Base-by-base conservation (phyloP, 306 rosid species). In the Malus orientalis region DNA sequence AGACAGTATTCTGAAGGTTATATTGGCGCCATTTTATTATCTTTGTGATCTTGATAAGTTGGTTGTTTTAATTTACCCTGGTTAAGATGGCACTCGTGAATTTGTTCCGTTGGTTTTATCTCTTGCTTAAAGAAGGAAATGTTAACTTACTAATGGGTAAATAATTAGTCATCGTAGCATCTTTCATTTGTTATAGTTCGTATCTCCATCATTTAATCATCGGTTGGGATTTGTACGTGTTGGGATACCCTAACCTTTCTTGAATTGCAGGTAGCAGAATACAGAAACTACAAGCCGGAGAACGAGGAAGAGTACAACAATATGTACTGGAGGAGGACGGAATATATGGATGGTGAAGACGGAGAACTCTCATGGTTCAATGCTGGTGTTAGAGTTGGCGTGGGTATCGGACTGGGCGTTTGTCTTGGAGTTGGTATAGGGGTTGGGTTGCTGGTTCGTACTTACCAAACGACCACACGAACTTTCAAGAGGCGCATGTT, bases 311-410 rank as follows among this genome's bases (percentile, higher is more conserved):
- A 79, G 67, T 40, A 63, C 67, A 70, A 32, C 36, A 69, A 55
- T 68, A 61, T 76, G 81, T 79, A 80, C 65, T 83, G 79, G 87
- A 80, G 79, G 76, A 77, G 85, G 69, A 61, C 81, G 11, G 87
- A 83, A 23, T 83, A 80, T 49, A 30, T 71, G 66, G 84, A 83
- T 3, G 74, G 75, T 30, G 87, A 83, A 76, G 87, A 83, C 44
- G 87, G 84, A 19, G 87, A 83, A 64, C 87, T 83, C 49, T 76
- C 84, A 38, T 83, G 87, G 87, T 83, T 83, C 67, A 83, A 83
- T 67, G 84, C 87, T 58, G 87, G 87, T 23, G 84, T 83, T 63
- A 80, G 87, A 73, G 87, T 83, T 51, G 87, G 87, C 3, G 87
- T 83, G 3, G 87, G 87, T 14, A 80, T 83, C 14, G 87, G 87